Conservation (phyloP, 2,329 filamentous ascomycete species). For the Didymella arachidicola region DNA sequence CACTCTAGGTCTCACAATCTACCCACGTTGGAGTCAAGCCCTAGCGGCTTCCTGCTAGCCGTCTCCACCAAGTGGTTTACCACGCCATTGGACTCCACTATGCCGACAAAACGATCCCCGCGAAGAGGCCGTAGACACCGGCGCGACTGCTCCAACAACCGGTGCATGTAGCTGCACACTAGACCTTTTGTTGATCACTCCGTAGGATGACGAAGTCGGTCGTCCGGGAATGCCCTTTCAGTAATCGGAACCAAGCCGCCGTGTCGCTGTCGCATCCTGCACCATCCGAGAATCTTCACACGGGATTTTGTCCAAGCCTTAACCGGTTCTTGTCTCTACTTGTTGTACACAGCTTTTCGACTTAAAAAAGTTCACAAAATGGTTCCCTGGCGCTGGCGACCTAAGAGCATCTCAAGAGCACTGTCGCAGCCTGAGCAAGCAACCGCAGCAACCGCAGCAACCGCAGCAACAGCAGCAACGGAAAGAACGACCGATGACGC, state of each 20-base stretch:
- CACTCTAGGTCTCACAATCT: slow-evolving; percentile 4
- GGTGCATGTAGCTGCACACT: slow-evolving; percentile 11
- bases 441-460: neutral
- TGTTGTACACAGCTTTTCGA: neutral
- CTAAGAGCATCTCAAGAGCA: slow-evolving; percentile 21
- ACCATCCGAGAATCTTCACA: neutral
- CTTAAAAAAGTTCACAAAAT: slow-evolving; percentile 1
- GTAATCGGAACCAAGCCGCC: slow-evolving; percentile 2
- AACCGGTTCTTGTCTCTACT: neutral
- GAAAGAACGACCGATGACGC: neutral
- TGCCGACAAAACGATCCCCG: slow-evolving; percentile 28
- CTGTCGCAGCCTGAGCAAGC: slow-evolving; percentile 5
- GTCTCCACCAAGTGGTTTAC: slow-evolving; percentile 19
- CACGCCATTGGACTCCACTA: slow-evolving; percentile 36
- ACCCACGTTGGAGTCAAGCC: slow-evolving; percentile 13
- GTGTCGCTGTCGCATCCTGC: slow-evolving; percentile 4
- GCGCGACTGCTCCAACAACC: neutral
- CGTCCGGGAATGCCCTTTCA: slow-evolving; percentile 8
- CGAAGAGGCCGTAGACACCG: slow-evolving; percentile 22
- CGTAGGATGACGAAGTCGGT: slow-evolving; percentile 15
- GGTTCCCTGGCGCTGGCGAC: slow-evolving; percentile 27
- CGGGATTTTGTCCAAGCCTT: neutral
- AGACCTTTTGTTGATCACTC: slow-evolving; percentile 4
- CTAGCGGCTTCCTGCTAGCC: slow-evolving; percentile 2
- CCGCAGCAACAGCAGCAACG: neutral